These are phyloP conservation scores for Tricholoma sp. DNA, from an alignment of 768 basidiomycete genomes.

Conservation along the genomic window DNA sequence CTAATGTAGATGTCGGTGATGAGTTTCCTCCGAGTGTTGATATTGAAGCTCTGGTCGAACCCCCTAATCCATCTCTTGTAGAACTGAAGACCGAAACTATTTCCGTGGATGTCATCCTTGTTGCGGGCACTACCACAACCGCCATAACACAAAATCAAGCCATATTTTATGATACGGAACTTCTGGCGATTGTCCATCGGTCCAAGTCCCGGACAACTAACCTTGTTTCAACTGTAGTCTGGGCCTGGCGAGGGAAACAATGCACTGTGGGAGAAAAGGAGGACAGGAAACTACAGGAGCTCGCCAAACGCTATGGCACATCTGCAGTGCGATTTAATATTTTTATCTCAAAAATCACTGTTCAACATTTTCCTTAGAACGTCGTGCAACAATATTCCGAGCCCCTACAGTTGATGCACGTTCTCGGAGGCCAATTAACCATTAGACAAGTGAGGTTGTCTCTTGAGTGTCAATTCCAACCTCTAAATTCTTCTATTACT, in stretches of 20 bases:
- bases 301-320: constrained; percentile 72
- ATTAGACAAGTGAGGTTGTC: constrained; percentile 57
- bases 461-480: not conserved
- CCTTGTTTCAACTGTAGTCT: constrained; percentile 64
- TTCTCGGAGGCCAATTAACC: constrained; percentile 67
- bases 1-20: constrained; percentile 32
- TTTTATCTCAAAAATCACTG: constrained; percentile 1
- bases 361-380: constrained; percentile 21
- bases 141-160: constrained; percentile 39
- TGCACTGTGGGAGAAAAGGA: constrained; percentile 53
- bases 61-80: constrained; percentile 11
- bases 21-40: constrained; percentile 44
- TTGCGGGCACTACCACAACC: constrained; percentile 47
- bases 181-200: constrained; percentile 64
- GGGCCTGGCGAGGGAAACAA: constrained; percentile 70
- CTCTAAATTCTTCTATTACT: not conserved
- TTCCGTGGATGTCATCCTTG: constrained; percentile 68
- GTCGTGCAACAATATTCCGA: constrained; percentile 59
- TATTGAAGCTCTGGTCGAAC: constrained; percentile 39
- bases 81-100: constrained; percentile 37
- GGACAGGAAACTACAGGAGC: constrained; percentile 60
- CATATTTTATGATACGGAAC: constrained; percentile 72
- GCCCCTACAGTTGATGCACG: constrained; percentile 52
- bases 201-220: constrained; percentile 61
- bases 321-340: constrained; percentile 34